Conservation (phyloP, 1,284 basidiomycete genomes). For the Trametes sp. region DNA sequence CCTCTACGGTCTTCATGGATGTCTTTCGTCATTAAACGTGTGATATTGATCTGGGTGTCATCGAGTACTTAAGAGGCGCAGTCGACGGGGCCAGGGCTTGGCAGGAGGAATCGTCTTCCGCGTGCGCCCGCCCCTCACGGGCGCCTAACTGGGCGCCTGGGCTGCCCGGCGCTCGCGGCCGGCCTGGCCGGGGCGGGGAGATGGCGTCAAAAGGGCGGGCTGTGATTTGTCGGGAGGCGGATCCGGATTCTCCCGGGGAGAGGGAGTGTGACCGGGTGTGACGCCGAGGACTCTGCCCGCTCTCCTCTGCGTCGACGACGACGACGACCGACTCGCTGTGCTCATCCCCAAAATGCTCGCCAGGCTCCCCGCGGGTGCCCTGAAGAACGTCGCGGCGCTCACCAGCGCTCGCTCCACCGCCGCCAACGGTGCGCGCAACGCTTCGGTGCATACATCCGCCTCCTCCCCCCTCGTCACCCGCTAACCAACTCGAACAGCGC, state of each 20-base stretch:
- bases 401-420: slow-evolving; percentile 48
- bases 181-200: slow-evolving; percentile 7
- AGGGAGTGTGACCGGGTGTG: slow-evolving; percentile 33
- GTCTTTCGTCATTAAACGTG: background rate
- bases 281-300: slow-evolving; percentile 36
- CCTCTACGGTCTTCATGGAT: slow-evolving; percentile 4
- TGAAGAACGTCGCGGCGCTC: slow-evolving; percentile 58
- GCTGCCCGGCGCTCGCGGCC: slow-evolving; percentile 2
- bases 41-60: background rate
- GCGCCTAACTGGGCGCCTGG: slow-evolving; percentile 3
- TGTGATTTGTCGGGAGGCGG: slow-evolving; percentile 38
- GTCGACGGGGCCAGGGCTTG: background rate
- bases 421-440: slow-evolving; percentile 50
- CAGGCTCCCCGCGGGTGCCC: slow-evolving; percentile 75
- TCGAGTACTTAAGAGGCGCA: background rate
- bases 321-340: slow-evolving; percentile 38
- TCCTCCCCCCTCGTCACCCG: slow-evolving; percentile 14
- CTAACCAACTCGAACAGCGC: slow-evolving; percentile 45
- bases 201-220: slow-evolving; percentile 29
- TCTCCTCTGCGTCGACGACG: slow-evolving; percentile 47
- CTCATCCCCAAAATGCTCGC: slow-evolving; percentile 68
- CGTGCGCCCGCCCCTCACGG: background rate
- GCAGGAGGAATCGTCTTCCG: background rate
- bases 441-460: slow-evolving; percentile 51
- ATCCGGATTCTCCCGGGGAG: slow-evolving; percentile 41